These are phyloP conservation scores for Leccinum uliginosum DNA, from an alignment of 768 basidiomycete genomes.

Conservation along the genomic window DNA sequence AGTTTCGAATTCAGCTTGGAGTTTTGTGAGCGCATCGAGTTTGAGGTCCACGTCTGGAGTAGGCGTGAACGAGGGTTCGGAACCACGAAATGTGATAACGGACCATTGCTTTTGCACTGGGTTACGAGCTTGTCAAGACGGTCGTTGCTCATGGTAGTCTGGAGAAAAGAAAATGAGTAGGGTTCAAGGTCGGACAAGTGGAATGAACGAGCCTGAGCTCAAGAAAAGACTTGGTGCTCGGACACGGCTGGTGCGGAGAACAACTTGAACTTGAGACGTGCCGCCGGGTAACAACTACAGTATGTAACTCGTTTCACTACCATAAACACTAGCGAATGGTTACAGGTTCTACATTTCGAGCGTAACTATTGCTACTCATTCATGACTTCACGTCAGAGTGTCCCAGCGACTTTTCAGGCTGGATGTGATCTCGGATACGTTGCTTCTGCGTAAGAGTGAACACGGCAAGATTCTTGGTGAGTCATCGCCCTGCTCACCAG, in stretches of 20 bases:
- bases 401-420: conserved; percentile 78
- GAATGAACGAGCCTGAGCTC: conserved; percentile 20
- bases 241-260: conserved; percentile 9
- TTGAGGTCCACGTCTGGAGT: conserved; percentile 71
- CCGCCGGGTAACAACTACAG: conserved; percentile 4
- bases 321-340: not conserved
- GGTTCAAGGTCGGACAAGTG: not conserved
- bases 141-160: conserved; percentile 48
- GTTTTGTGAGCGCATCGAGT: conserved; percentile 74
- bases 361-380: not conserved
- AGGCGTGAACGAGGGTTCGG: conserved; percentile 6
- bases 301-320: not conserved
- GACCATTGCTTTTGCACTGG: conserved; percentile 66
- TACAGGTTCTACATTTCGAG: conserved; percentile 1
- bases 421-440: conserved; percentile 74
- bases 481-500: conserved; percentile 48
- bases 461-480: conserved; percentile 3
- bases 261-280: not conserved
- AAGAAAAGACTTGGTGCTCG: conserved; percentile 14
- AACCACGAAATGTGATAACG: conserved; percentile 14
- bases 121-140: conserved; percentile 56
- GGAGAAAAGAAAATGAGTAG: conserved; percentile 13
- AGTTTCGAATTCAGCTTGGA: conserved; percentile 70
- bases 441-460: conserved; percentile 61
- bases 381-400: conserved; percentile 71